Percentiles rank a stretch among this genome's conserved stretches.
Conservation (phyloP, 2,329 filamentous ascomycete genomes). For the Calonectria pauciramosa region DNA sequence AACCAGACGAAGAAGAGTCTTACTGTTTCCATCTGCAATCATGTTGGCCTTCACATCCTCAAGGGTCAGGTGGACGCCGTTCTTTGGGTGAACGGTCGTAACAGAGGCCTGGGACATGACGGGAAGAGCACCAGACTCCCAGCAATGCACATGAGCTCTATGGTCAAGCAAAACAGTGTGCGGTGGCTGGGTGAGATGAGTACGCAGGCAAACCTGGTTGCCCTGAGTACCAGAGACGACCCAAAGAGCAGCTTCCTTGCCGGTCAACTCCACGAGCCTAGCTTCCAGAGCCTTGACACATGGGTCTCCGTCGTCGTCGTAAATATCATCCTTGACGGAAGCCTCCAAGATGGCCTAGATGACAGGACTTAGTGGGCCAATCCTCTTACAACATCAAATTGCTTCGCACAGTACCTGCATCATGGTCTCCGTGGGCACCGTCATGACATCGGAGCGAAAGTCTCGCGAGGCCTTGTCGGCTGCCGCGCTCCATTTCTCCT, state of each 20-base stretch:
- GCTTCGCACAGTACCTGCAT: constrained; percentile 35
- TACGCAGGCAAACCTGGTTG: constrained; percentile 46
- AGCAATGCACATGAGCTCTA: constrained; percentile 80
- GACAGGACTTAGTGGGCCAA: neutral
- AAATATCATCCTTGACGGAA: constrained; percentile 47
- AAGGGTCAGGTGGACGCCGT: constrained; percentile 78
- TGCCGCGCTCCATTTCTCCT: constrained; percentile 13
- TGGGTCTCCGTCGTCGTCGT: constrained; percentile 44
- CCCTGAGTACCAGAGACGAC: constrained; percentile 45
- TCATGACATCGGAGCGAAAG: constrained; percentile 47
- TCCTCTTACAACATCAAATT: neutral
- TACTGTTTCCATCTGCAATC: constrained; percentile 45
- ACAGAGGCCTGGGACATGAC: constrained; percentile 77
- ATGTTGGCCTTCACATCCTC: constrained; percentile 73
- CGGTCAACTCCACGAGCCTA: constrained; percentile 39
- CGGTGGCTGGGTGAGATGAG: constrained; percentile 46
- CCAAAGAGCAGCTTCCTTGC: constrained; percentile 46
- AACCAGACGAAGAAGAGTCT: constrained; percentile 46
- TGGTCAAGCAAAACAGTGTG: constrained; percentile 64
- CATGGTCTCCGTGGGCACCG: constrained; percentile 43
- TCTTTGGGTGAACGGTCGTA: constrained; percentile 74
- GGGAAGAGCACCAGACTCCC: constrained; percentile 74
- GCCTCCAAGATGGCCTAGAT: constrained; percentile 42
- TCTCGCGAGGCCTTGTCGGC: constrained; percentile 40
- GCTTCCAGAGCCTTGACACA: constrained; percentile 43